phyloP scores from a whole-genome alignment of 768 basidiomycete species.

The Hortiboletus flavorubellus region DNA sequence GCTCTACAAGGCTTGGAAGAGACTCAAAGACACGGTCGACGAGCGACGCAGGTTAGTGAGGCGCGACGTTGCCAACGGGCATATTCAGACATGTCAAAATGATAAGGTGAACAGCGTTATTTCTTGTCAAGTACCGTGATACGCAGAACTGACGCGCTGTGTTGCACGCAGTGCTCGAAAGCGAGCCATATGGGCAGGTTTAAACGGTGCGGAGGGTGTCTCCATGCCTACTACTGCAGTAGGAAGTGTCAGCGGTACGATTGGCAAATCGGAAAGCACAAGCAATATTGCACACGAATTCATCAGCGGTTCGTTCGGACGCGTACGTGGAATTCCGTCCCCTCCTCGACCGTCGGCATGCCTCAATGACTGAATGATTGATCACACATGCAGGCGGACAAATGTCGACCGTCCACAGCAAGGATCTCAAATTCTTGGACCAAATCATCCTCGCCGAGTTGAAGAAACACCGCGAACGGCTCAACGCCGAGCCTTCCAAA shows the following conservation, averaged over 20 bases:
- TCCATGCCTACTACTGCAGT: slow-evolving; percentile 30
- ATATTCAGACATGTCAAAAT: slow-evolving; percentile 30
- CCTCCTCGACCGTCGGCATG: not conserved
- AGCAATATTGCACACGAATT: slow-evolving; percentile 22
- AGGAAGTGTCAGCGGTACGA: slow-evolving; percentile 26
- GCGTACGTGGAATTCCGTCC: slow-evolving; percentile 7
- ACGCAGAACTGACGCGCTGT: not conserved
- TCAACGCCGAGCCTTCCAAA: slow-evolving; percentile 14
- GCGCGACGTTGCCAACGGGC: slow-evolving; percentile 12
- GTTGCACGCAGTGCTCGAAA: slow-evolving; percentile 21
- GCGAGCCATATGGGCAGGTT: slow-evolving; percentile 13
- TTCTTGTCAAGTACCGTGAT: not conserved
- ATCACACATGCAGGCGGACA: slow-evolving; percentile 13
- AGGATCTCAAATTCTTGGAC: slow-evolving; percentile 29
- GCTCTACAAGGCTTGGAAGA: slow-evolving; percentile 23
- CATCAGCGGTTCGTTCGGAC: slow-evolving; percentile 19
- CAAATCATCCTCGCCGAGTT: slow-evolving; percentile 26
- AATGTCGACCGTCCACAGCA: slow-evolving; percentile 23
- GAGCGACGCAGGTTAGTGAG: slow-evolving; percentile 20
- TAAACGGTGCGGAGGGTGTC: slow-evolving; percentile 26
- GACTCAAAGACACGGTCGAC: slow-evolving; percentile 15
- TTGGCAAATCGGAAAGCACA: slow-evolving; percentile 28
- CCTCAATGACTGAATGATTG: not conserved
- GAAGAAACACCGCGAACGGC: slow-evolving; percentile 13
- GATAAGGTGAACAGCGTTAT: slow-evolving; percentile 7